Evolutionary conservation across 495 filamentous ascomycete species (phyloP).

Genomic region (Aspergillus funiculosus): DNA sequence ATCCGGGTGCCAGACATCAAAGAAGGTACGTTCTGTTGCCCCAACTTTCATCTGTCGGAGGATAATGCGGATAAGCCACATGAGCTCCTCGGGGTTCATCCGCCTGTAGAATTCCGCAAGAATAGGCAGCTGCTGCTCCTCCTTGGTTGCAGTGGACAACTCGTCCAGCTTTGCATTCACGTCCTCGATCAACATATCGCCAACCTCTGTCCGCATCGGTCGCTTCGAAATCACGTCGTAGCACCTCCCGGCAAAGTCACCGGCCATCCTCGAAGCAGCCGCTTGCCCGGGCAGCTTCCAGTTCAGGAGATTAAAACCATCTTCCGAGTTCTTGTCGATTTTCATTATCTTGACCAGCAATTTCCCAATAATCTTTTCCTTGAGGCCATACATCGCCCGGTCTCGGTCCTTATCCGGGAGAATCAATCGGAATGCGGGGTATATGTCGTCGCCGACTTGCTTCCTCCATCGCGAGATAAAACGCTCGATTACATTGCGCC

Average conservation of each 20-base stretch:
- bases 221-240: conserved; percentile 82
- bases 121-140: conserved; percentile 75
- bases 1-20: conserved; percentile 90
- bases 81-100: conserved; percentile 91
- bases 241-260: conserved; percentile 87
- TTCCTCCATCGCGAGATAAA: conserved; percentile 87
- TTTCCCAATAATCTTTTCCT: conserved; percentile 86
- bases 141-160: conserved; percentile 67
- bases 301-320: conserved; percentile 77
- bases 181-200: conserved; percentile 76
- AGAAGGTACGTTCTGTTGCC: conserved; percentile 86
- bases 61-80: conserved; percentile 93
- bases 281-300: conserved; percentile 85
- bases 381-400: conserved; percentile 88
- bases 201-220: conserved; percentile 65
- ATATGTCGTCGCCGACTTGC: conserved; percentile 86
- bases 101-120: conserved; percentile 75
- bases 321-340: conserved; percentile 85
- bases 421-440: conserved; percentile 87
- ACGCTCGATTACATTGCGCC: conserved; percentile 78
- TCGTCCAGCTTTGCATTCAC: conserved; percentile 84
- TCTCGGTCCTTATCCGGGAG: conserved; percentile 92
- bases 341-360: conserved; percentile 86
- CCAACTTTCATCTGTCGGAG: conserved; percentile 98
- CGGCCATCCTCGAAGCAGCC: conserved; percentile 58